These are phyloP conservation scores for Hirschfeldia incana DNA, from an alignment of 345 rosid species.

Conservation along the genomic window DNA sequence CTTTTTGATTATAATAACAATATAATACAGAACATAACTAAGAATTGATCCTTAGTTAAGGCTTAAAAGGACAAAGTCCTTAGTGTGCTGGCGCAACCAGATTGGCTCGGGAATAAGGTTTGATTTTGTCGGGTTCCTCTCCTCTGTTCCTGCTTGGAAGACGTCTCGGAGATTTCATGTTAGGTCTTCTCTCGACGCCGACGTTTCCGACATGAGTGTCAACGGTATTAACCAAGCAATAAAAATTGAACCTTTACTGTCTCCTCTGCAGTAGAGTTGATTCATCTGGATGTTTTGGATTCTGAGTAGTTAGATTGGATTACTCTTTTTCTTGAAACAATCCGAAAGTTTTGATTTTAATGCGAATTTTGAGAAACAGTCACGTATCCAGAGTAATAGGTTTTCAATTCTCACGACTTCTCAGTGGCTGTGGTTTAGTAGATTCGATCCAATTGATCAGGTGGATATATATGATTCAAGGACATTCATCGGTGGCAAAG, in stretches of 20 bases:
- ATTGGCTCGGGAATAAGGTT: too few relatives aligned
- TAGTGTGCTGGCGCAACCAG: too few relatives aligned
- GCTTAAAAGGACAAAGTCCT: too few relatives aligned
- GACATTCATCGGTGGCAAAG: constrained; percentile 96
- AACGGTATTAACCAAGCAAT: constrained; percentile 65
- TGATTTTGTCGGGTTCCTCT: constrained; percentile 46
- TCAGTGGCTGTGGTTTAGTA: not conserved
- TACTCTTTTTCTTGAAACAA: not conserved
- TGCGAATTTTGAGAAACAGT: not conserved
- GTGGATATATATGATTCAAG: constrained; percentile 95
- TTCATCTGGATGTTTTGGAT: constrained; percentile 25
- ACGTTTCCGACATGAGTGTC: constrained; percentile 92
- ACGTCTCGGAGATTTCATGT: constrained; percentile 47
- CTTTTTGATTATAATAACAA: too few relatives aligned
- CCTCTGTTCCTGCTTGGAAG: constrained; percentile 43
- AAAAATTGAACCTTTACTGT: not conserved
- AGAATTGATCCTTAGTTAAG: too few relatives aligned
- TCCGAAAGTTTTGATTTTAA: not conserved
- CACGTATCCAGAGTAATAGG: not conserved
- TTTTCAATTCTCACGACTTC: not conserved
- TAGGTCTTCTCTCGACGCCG: constrained; percentile 66
- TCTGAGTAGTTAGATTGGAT: constrained; percentile 34
- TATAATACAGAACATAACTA: too few relatives aligned
- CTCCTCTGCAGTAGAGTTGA: constrained; percentile 7
- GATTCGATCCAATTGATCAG: constrained; percentile 41